Percentiles rank a stretch among this genome's conserved stretches.
These are phyloP conservation scores for Colletotrichum trifolii DNA, from an alignment of 2,329 filamentous ascomycete genomes.

Conservation along the genomic window DNA sequence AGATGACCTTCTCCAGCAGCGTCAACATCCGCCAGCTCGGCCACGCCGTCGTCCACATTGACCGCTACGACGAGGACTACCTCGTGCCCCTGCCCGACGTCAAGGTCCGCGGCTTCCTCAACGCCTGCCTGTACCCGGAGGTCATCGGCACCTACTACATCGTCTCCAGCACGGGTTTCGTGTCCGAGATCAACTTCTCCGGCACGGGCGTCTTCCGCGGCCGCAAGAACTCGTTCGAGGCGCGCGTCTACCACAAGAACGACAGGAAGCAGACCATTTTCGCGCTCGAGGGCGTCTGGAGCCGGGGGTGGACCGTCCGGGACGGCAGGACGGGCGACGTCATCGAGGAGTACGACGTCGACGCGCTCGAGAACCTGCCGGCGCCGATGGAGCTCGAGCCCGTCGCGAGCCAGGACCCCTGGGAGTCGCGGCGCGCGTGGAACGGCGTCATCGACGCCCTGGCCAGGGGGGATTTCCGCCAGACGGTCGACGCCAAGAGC, in stretches of 20 bases:
- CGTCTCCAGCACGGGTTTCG: constrained; percentile 55
- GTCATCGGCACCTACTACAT: constrained; percentile 58
- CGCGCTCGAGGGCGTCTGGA: constrained; percentile 36
- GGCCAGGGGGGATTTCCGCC: constrained; percentile 78
- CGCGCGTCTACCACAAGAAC: constrained; percentile 52
- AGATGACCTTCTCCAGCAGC: constrained; percentile 61
- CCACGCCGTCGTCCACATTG: constrained; percentile 61
- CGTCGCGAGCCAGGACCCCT: constrained; percentile 78
- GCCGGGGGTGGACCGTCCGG: constrained; percentile 41
- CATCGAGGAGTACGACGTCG: constrained; percentile 50
- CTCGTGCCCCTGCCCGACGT: constrained; percentile 61
- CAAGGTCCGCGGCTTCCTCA: constrained; percentile 59
- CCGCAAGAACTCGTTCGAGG: constrained; percentile 59
- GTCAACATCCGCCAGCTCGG: constrained; percentile 63
- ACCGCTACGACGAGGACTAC: constrained; percentile 60
- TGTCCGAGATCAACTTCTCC: constrained; percentile 59
- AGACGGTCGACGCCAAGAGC: constrained; percentile 76
- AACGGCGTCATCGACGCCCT: constrained; percentile 79
- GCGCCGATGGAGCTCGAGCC: constrained; percentile 54
- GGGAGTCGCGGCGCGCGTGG: constrained; percentile 87
- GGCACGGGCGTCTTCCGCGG: constrained; percentile 57
- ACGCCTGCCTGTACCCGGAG: constrained; percentile 60
- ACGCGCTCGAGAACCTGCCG: constrained; percentile 46
- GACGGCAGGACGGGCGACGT: constrained; percentile 47
- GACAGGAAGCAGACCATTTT: constrained; percentile 47